phyloP scores from a whole-genome alignment of 1,139 yeast species.

The Magnusiomyces tetraspermus region DNA sequence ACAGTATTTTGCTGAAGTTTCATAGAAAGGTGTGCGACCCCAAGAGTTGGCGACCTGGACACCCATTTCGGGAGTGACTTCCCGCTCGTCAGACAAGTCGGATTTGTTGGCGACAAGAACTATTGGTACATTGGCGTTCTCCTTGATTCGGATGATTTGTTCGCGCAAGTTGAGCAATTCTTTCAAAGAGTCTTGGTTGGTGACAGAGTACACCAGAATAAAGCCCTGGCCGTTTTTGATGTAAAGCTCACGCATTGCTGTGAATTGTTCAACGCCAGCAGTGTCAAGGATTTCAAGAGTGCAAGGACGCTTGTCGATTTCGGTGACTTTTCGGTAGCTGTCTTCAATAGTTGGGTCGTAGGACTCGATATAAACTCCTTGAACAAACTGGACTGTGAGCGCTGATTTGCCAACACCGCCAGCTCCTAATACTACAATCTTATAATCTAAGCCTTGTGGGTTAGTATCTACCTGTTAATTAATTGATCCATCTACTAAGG shows the following conservation, averaged over 20 bases:
- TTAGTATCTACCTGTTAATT: neutral
- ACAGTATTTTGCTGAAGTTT: slow-evolving; percentile 78
- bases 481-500: neutral
- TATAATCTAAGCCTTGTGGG: slow-evolving; percentile 37
- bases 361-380: slow-evolving; percentile 60
- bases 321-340: slow-evolving; percentile 35
- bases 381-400: slow-evolving; percentile 43
- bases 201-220: slow-evolving; percentile 65
- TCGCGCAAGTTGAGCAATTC: slow-evolving; percentile 75
- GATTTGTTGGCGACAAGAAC: slow-evolving; percentile 40
- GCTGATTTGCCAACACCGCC: slow-evolving; percentile 98
- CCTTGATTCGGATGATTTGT: slow-evolving; percentile 88
- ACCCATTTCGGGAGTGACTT: slow-evolving; percentile 27
- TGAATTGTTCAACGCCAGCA: slow-evolving; percentile 41
- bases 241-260: slow-evolving; percentile 57
- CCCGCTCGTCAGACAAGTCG: slow-evolving; percentile 70
- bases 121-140: slow-evolving; percentile 34
- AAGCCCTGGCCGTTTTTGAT: slow-evolving; percentile 40
- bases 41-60: slow-evolving; percentile 71
- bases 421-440: slow-evolving; percentile 90
- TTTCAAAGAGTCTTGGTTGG: slow-evolving; percentile 70
- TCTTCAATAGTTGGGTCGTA: slow-evolving; percentile 95
- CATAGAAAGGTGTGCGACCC: slow-evolving; percentile 79
- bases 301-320: slow-evolving; percentile 34
- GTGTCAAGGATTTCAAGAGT: slow-evolving; percentile 39